phyloP scores from a whole-genome alignment of 331 rosid species.

The Ulmus americana region DNA sequence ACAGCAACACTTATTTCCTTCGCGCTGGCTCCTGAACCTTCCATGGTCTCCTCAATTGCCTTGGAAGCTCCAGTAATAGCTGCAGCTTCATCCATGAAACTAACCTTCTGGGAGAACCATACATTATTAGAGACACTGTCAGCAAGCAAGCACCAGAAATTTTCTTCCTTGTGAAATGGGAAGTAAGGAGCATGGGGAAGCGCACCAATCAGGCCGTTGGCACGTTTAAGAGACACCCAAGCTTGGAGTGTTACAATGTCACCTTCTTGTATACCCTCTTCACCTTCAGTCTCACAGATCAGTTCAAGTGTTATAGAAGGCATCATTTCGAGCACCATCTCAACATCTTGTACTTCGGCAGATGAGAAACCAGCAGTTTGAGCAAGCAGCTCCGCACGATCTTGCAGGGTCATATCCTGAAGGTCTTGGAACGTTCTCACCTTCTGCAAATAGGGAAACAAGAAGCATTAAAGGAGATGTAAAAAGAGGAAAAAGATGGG shows the following conservation, averaged over 20 bases:
- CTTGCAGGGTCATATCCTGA: slow-evolving; percentile 62
- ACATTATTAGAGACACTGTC: slow-evolving; percentile 67
- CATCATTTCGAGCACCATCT: slow-evolving; percentile 69
- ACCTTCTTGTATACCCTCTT: slow-evolving; percentile 92
- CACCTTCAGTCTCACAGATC: slow-evolving; percentile 89
- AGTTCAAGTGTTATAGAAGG: slow-evolving; percentile 67
- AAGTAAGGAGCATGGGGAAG: slow-evolving; percentile 85
- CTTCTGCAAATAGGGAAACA: slow-evolving; percentile 44
- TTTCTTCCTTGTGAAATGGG: slow-evolving; percentile 89
- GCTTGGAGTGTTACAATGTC: slow-evolving; percentile 79
- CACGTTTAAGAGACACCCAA: slow-evolving; percentile 66
- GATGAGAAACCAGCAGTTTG: slow-evolving; percentile 70
- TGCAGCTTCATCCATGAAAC: slow-evolving; percentile 86
- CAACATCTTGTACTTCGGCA: slow-evolving; percentile 73
- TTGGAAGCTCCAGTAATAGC: slow-evolving; percentile 79
- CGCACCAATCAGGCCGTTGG: slow-evolving; percentile 68
- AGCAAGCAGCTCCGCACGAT: slow-evolving; percentile 73
- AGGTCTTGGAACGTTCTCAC: slow-evolving; percentile 90
- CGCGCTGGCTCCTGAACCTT: slow-evolving; percentile 71
- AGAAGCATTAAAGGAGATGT: not conserved
- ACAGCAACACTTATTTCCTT: slow-evolving; percentile 65
- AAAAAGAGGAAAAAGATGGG: not conserved
- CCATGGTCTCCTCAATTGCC: slow-evolving; percentile 81
- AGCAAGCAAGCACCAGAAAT: slow-evolving; percentile 78
- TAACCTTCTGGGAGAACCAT: slow-evolving; percentile 91